Evolutionary conservation across 106 monocot species (phyloP).

Genomic region (Dendrobium huoshanense): DNA sequence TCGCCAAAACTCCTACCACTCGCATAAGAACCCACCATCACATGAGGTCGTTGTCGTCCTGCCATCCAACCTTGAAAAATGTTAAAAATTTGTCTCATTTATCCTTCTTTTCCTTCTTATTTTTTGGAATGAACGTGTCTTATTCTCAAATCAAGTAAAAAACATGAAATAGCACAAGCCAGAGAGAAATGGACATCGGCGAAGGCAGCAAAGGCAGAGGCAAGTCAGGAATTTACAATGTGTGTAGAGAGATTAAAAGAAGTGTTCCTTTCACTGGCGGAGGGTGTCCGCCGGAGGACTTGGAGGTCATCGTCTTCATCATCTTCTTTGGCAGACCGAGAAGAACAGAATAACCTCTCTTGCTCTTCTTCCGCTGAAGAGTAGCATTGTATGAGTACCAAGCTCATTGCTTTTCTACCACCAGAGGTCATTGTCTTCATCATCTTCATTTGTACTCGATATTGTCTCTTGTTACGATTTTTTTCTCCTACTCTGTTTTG

Average conservation of each 20-base stretch:
- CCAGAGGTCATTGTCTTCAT: too few relatives aligned
- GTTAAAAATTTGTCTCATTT: too few relatives aligned
- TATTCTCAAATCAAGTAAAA: neutral
- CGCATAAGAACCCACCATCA: too few relatives aligned
- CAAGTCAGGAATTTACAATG: constrained; percentile 35
- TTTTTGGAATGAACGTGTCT: too few relatives aligned
- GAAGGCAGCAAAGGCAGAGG: constrained; percentile 79
- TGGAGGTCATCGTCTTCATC: constrained; percentile 5
- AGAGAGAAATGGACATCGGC: constrained; percentile 39
- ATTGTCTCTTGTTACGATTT: too few relatives aligned
- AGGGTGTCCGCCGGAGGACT: neutral
- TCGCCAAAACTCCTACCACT: too few relatives aligned
- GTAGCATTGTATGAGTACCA: constrained; percentile 67
- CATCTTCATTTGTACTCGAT: too few relatives aligned
- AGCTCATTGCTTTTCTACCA: constrained; percentile 36
- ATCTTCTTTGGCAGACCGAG: constrained; percentile 16
- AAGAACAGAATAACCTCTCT: neutral
- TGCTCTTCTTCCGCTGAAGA: constrained; percentile 54
- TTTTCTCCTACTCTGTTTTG: too few relatives aligned
- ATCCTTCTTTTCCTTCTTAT: too few relatives aligned
- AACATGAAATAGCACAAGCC: neutral
- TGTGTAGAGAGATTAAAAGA: neutral
- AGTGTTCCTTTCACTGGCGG: neutral
- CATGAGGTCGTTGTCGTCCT: too few relatives aligned
- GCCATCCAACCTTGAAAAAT: too few relatives aligned